Percentiles rank a stretch among this genome's conserved stretches.
Evolutionary conservation across 495 filamentous ascomycete genomes (phyloP).

Genomic region (Daldinia caldariorum): DNA sequence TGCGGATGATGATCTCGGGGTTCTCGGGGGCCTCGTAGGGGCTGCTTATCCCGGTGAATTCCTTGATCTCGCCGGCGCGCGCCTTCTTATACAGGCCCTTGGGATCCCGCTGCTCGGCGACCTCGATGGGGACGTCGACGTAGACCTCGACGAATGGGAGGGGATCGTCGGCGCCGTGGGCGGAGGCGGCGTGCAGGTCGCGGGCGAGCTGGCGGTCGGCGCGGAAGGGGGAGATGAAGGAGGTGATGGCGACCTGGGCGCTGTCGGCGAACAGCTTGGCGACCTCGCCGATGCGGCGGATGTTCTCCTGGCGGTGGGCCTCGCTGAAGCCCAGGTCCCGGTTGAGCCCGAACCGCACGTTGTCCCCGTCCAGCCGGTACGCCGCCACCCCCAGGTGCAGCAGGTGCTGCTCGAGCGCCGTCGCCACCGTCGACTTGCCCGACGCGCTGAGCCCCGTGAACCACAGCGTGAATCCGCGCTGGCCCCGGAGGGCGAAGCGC

Average conservation of each 20-base stretch:
- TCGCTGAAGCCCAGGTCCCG: constrained; percentile 96
- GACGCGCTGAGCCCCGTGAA: constrained; percentile 95
- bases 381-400: constrained; percentile 82
- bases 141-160: constrained; percentile 94
- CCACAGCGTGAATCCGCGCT: constrained; percentile 95
- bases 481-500: constrained; percentile 80
- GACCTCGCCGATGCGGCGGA: constrained; percentile 93
- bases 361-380: constrained; percentile 97
- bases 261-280: constrained; percentile 95
- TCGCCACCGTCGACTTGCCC: constrained; percentile 95
- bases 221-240: constrained; percentile 95
- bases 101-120: constrained; percentile 93
- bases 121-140: constrained; percentile 85
- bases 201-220: constrained; percentile 86
- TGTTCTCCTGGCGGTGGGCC: constrained; percentile 95
- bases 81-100: constrained; percentile 99
- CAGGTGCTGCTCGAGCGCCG: constrained; percentile 94
- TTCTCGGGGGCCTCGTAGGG: constrained; percentile 91
- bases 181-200: constrained; percentile 71
- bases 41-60: constrained; percentile 93
- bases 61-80: constrained; percentile 88
- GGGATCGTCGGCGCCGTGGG: constrained; percentile 55
- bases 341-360: constrained; percentile 97
- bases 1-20: constrained; percentile 86
- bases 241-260: constrained; percentile 86